These are phyloP conservation scores for Neurospora sp. DNA, from an alignment of 495 filamentous ascomycete species.

Conservation along the genomic window DNA sequence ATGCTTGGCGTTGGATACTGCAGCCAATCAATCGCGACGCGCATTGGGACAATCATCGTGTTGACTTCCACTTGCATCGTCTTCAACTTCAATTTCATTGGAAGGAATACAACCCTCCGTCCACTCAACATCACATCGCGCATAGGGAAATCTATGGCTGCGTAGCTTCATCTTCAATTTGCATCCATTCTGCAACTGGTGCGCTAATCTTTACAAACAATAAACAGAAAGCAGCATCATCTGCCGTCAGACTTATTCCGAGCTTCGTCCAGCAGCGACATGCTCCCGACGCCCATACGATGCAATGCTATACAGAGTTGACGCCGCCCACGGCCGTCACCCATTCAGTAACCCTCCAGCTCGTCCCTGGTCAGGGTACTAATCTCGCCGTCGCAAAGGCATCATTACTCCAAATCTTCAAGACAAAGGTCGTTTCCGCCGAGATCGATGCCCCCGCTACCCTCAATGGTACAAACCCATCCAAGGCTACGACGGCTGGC, in stretches of 20 bases:
- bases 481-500: constrained; percentile 13
- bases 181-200: not conserved
- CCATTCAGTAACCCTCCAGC: constrained; percentile 70
- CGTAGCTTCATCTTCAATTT: not conserved
- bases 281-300: constrained; percentile 16
- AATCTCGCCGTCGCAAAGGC: constrained; percentile 85
- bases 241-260: not conserved
- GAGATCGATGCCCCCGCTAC: constrained; percentile 35
- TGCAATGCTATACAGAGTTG: constrained; percentile 79
- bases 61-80: not conserved
- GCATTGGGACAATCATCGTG: not conserved
- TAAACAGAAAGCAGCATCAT: not conserved
- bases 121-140: not conserved
- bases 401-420: constrained; percentile 84
- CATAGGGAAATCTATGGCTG: not conserved
- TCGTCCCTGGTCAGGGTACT: constrained; percentile 60
- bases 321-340: constrained; percentile 87
- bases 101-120: not conserved
- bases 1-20: not conserved
- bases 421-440: constrained; percentile 42
- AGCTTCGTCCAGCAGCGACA: constrained; percentile 9
- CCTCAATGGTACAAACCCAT: constrained; percentile 3
- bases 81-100: not conserved
- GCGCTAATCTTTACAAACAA: not conserved
- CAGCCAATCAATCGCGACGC: not conserved